Base-by-base conservation (phyloP, 2,329 filamentous ascomycete genomes). In the Penicillium sclerotigenum region DNA sequence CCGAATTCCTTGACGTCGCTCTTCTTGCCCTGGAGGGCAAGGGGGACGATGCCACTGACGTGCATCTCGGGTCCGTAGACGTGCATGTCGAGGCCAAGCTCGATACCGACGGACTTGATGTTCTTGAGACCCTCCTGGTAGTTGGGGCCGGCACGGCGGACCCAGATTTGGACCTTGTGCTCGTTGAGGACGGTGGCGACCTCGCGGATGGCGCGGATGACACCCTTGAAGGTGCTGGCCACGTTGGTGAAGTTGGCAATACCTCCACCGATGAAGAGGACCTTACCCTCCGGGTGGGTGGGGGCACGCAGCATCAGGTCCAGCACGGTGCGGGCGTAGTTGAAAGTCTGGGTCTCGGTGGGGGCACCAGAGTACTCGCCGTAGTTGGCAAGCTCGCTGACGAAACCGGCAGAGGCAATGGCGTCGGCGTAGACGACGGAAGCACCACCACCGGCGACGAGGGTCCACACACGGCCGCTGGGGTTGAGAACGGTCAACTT, bases 161-260 rank as follows among this genome's bases (percentile, higher is more conserved):
- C 92, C 94, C 93, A 97, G 82, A 97, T 97, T 80, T 96, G 88
- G 65, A 94, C 90, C 72, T 96, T 96, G 87, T 99, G 94, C 85
- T 99, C 94, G 73, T 86, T 86, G 67, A 99, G 85, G 63, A 88
- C 83, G 62, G 87, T 86, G 59, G 92, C 85, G 68, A 93, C 91
- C 79, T 97, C 94, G 65, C 93, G 87, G 65, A 99, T 85, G 58
- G 94, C 94, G 68, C 91, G 89, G 76, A 99, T 99, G 77, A 99
- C 93, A 82, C 94, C 94, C 86, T 99, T 99, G 89, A 99, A 99
- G 63, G 94, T 99, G 69, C 89, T 94, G 59, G 94, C 94, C 53
- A 99, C 94, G 81, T 97, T 99, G 83, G 94, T 99, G 83, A 99
- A 99, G 88, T 99, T 99, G 84, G 94, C 94, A 84, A 99, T 99